Evolutionary conservation across 306 rosid species (phyloP), one percentile per base, ranked within the genome.

Genomic region (Urtica urens): DNA sequence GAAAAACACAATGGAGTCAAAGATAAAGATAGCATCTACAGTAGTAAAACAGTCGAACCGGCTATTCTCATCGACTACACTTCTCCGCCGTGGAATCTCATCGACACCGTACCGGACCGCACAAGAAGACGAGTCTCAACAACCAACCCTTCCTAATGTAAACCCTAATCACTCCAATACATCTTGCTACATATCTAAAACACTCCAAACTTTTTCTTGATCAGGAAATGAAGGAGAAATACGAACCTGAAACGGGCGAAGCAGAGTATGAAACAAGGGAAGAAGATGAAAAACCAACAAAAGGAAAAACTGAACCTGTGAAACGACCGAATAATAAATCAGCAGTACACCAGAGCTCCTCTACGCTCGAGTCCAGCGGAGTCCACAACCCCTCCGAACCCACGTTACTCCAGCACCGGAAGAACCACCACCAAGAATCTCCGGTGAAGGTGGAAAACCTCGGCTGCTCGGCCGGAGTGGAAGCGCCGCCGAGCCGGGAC

Each of bases 401-500:
- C n/a, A 63, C 80, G 10, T 44, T 18, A 46, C 90, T 80, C 25
- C 83, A 83, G 23, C 74, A 70, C 64, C 62, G 83, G 15, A 29
- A 47, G 0, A 22, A 18, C n/a, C 14, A 29, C 31, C 37, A 27
- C 38, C 15, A 17, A 19, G 11, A 1, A 22, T 15, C 9, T 2
- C 33, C 33, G 10, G 14, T 63, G 1, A n/a, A 15, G 11, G n/a
- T 65, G 4, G 78, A 71, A 46, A 68, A 71, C 11, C 69, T 60
- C 49, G 67, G 70, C 53, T 83, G 95, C 50, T 69, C 52, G 9
- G 95, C 83, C 45, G 6, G 78, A 0, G 86, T 78, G 39, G 95
- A 85, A 28, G 43, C 48, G 2, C 96, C 93, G 2, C 63, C 66
- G 79, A 78, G 60, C 7, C 18, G 12, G 3, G 64, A 49, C 7